Conservation (phyloP, 768 basidiomycete species). For the Mycena chlorophos region DNA sequence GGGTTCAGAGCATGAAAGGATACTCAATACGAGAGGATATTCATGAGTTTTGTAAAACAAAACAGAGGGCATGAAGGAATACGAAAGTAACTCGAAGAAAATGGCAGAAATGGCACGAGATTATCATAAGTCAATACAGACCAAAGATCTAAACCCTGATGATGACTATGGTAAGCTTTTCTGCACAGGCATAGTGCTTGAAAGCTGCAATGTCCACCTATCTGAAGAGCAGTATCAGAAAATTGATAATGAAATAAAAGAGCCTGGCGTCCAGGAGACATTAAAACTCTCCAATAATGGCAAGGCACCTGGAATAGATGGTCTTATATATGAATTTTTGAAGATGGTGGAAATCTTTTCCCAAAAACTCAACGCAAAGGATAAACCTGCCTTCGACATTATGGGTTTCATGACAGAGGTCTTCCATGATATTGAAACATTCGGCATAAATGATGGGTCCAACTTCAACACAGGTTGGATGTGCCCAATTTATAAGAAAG, state of each 20-base stretch:
- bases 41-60: not conserved
- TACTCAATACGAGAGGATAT: not conserved
- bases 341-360: not conserved
- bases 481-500: slow-evolving; percentile 1
- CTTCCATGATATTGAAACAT: not conserved
- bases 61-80: not conserved
- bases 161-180: not conserved
- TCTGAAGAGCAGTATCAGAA: not conserved
- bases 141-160: not conserved
- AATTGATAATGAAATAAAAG: not conserved
- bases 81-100: not conserved
- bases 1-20: not conserved
- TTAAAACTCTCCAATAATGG: not conserved
- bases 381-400: not conserved
- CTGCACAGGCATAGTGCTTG: not conserved
- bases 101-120: not conserved
- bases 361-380: not conserved
- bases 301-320: not conserved
- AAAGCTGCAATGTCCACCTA: not conserved
- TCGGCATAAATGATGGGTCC: not conserved
- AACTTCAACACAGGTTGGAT: not conserved
- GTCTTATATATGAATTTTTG: not conserved
- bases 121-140: not conserved
- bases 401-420: not conserved
- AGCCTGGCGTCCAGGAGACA: not conserved